Evolutionary conservation across 306 rosid species (phyloP).

Genomic region (Canavalia gladiata): DNA sequence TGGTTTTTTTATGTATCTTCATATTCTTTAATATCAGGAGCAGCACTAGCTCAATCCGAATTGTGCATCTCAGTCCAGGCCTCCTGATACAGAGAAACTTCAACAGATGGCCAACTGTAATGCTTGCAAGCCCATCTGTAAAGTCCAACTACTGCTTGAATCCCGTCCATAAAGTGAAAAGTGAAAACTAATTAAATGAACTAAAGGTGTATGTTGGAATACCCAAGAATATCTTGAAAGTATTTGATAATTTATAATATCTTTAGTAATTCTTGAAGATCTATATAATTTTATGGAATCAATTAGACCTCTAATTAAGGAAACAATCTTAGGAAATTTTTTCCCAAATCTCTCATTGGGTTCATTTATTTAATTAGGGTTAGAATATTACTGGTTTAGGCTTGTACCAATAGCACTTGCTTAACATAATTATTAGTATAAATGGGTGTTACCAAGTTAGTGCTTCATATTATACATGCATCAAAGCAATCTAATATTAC

Average conservation of each 20-base stretch:
- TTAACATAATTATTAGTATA: background rate
- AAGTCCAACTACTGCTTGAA: background rate
- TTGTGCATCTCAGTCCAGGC: background rate
- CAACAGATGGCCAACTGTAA: constrained; percentile 1
- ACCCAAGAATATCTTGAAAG: background rate
- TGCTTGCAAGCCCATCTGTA: background rate
- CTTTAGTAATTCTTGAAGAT: background rate
- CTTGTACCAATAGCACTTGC: background rate
- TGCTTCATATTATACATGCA: background rate
- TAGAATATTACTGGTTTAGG: background rate
- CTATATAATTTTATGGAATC: background rate
- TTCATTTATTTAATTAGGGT: background rate
- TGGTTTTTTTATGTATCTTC: background rate
- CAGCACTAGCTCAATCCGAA: background rate
- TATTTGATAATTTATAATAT: constrained; percentile 25
- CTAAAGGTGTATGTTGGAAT: background rate
- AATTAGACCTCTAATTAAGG: background rate
- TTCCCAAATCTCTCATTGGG: background rate
- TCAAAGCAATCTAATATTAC: background rate
- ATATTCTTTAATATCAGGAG: constrained; percentile 2
- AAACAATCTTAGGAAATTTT: background rate
- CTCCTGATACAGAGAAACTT: background rate
- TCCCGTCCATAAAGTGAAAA: constrained; percentile 8
- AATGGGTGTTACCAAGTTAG: background rate
- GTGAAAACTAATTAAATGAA: background rate